Percentiles rank a stretch among this genome's conserved stretches.
These are phyloP conservation scores for Dactylis glomerata DNA, from an alignment of 176 grass and related monocot genomes.

Conservation along the genomic window DNA sequence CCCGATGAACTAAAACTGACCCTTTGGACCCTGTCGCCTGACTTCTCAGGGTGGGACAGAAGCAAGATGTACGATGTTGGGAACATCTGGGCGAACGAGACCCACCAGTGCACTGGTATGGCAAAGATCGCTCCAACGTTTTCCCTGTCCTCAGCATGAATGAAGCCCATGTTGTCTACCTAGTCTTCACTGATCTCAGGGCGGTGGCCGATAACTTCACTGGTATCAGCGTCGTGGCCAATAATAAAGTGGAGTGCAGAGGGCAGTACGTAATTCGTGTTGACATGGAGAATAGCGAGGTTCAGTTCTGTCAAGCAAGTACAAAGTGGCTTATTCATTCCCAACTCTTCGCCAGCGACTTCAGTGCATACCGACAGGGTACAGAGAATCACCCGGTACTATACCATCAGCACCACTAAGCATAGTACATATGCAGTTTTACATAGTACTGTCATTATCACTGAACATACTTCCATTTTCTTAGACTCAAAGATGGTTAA, in stretches of 20 bases:
- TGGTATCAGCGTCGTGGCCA: background rate
- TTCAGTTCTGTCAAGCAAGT: too few species aligned
- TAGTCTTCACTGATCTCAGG: background rate
- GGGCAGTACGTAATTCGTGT: background rate
- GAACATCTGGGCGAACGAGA: background rate
- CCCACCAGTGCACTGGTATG: background rate
- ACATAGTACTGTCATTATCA: background rate
- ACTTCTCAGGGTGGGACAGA: background rate
- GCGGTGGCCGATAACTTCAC: background rate
- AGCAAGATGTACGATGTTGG: background rate
- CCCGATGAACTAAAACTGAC: background rate
- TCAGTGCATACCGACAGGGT: background rate
- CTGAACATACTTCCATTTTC: background rate
- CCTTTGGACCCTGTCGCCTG: conserved; percentile 4
- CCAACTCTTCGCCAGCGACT: background rate
- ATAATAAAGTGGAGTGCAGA: background rate
- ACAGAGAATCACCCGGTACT: background rate
- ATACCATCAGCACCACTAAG: too few species aligned
- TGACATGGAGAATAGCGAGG: background rate
- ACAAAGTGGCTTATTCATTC: background rate
- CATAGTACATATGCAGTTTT: background rate
- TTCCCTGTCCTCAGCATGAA: background rate
- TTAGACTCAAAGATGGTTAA: background rate
- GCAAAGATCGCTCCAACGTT: background rate
- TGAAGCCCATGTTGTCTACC: background rate